Evolutionary conservation across 164 flowering plant genomes (phyloP), one percentile per base, ranked within the genome.

Genomic region (Vitis rotundifolia): DNA sequence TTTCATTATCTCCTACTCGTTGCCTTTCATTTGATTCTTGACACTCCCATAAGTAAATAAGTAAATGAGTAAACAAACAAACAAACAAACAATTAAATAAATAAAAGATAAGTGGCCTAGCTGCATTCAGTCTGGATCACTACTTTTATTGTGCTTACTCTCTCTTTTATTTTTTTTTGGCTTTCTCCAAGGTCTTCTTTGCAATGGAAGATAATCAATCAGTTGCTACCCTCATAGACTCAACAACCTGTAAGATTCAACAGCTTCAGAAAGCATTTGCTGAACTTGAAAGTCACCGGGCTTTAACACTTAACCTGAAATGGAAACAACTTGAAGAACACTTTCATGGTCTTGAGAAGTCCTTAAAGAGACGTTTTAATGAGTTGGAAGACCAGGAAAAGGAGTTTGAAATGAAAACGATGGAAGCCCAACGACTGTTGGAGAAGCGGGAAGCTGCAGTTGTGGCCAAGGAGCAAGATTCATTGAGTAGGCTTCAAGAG

Each of bases 301-400:
- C 98, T 16, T 64, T 90, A 28, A 84, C 97, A 44, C 88, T 95
- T 70, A 93, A 91, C 77, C 51, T 93, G 83, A 90, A 91, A 78
- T 93, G 99, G 99, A 90, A 95, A 83, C 95, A 93, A 79, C 91
- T 95, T 53, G 98, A 91, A 76, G 98, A 83, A 56, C 99, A 95
- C 75, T 91, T 95, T 68, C 90, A 91, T 72, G 97, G 97, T 70
- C 92, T 95, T 53, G 93, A 95, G 78, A 90, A 87, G 78, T 95
- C 98, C 51, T 78, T 95, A 71, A 93, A 90, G 83, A 88, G 89
- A 72, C 91, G 97, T 19, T 91, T 93, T 74, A 75, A 80, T 81
- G 97, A 91, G 69, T 70, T 95, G 76, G 97, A 93, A 77, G 89
- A 86, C 75, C 96, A 93, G 72, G 97, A 93, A 68, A 95, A 84